Evolutionary conservation across 768 basidiomycete genomes (phyloP), one percentile per base, ranked within the genome.

Genomic region (Russula sp.): DNA sequence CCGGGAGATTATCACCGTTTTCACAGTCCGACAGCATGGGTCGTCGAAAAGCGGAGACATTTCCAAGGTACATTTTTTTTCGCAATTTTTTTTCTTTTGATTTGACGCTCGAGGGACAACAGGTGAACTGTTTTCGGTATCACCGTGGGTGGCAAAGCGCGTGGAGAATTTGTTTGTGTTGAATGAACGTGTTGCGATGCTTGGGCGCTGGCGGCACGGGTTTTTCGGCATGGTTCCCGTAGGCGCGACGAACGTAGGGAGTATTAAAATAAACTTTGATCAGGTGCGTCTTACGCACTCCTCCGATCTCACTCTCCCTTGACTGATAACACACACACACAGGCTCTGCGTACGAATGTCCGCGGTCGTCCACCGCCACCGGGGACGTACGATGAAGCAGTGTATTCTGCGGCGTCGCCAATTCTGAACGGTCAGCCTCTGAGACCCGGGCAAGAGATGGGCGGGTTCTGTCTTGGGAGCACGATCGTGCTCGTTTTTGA

Each of bases 1-100:
- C 97, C 97, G 1, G 96, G 97, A 1, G 97, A 99, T 73, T 98
- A 98, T 75, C 96, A 99, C 72, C 85, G 96, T 18, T 99, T 97
- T 83, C 97, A 99, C 75, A 89, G 87, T 57, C 96, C 97, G 1
- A 87, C 94, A 0, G 86, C 91, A 8, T 98, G 97, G 97, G 94
- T 99, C 6, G 96, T 98, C 20, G 95, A 99, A 79, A 90, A 90
- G 72, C 78, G 97, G 65, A 77, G 97, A 46, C 97, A 99, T 74
- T 98, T 99, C 71, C 86, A 94, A 34, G 96, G 94, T 83, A 55
- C 38, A 77, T 4, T 53, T 32, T 14, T 4, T 32, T 28, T 1
- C 13, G 0, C 5, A 1, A 1, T 36, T 36, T 36, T 14, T 14
- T 32, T 13, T 13, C 36, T 5, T 61, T 26, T 26, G 16, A 11